Conservation (phyloP, 2,329 filamentous ascomycete genomes). For the Clarireedia paspali region DNA sequence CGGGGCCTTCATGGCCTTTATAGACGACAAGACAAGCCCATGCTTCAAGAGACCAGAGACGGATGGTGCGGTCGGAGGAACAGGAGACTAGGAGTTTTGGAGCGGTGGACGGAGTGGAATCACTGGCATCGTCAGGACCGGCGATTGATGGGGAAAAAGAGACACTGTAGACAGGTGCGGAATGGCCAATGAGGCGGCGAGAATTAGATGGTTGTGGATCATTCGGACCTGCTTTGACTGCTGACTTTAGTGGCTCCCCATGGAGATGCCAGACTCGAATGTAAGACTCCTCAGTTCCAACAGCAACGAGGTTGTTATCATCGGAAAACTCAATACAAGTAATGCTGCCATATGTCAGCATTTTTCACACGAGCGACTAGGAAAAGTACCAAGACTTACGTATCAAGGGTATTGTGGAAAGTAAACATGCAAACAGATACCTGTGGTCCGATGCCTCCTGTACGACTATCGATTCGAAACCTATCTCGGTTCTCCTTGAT, state of each 20-base stretch:
- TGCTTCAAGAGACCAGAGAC: conserved; percentile 86
- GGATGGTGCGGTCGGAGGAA: conserved; percentile 79
- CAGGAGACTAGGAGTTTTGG: conserved; percentile 78
- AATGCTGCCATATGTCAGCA: conserved; percentile 45
- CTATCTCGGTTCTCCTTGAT: conserved; percentile 88
- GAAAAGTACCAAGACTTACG: conserved; percentile 43
- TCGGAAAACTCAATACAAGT: conserved; percentile 95
- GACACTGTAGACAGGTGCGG: conserved; percentile 80
- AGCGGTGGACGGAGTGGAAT: conserved; percentile 37
- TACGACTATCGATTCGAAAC: conserved; percentile 78
- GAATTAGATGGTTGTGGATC: conserved; percentile 61
- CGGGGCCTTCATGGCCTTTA: conserved; percentile 83
- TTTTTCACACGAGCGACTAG: not conserved
- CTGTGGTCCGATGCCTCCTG: conserved; percentile 73
- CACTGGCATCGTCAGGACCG: conserved; percentile 21
- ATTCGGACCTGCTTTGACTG: conserved; percentile 52
- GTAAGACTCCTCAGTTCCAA: conserved; percentile 88
- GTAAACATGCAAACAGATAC: conserved; percentile 96
- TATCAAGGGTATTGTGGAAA: conserved; percentile 92
- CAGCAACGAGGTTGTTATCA: conserved; percentile 78
- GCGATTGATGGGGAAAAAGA: conserved; percentile 59
- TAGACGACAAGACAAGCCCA: conserved; percentile 93
- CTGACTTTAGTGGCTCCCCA: conserved; percentile 69
- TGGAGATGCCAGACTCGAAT: conserved; percentile 92
- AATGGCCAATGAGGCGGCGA: conserved; percentile 76